Percentiles rank a stretch among this genome's conserved stretches.
Conservation (phyloP, 495 filamentous ascomycete species). For the Neurospora sp. region DNA sequence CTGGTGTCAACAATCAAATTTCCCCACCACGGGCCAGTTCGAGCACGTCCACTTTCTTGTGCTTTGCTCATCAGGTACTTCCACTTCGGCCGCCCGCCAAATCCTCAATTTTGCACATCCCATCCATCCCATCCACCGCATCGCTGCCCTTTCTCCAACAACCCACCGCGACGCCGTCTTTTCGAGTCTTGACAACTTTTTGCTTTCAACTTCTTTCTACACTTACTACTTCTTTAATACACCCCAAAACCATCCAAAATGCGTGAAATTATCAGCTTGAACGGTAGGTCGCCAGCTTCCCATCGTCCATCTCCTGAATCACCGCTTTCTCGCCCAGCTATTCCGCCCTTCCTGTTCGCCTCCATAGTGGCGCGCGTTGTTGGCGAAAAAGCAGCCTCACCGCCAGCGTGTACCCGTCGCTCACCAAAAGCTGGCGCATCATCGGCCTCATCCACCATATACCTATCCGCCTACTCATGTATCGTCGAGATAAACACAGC, state of each 20-base stretch:
- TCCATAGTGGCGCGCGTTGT: constrained; percentile 21
- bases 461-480: not conserved
- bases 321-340: not conserved
- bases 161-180: constrained; percentile 11
- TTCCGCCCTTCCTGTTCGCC: not conserved
- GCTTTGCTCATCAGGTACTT: not conserved
- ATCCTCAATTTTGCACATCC: constrained; percentile 26
- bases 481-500: not conserved
- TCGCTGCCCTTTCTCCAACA: not conserved
- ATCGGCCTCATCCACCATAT: not conserved
- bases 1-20: constrained; percentile 30
- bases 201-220: constrained; percentile 6
- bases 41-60: not conserved
- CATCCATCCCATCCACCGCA: constrained; percentile 1
- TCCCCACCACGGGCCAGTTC: constrained; percentile 16
- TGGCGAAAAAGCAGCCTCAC: constrained; percentile 11
- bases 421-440: not conserved
- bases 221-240: not conserved
- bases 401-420: constrained; percentile 14
- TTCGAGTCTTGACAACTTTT: constrained; percentile 8
- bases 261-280: constrained; percentile 99
- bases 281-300: constrained; percentile 59
- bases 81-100: constrained; percentile 21
- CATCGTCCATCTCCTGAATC: not conserved
- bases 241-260: constrained; percentile 47